Percentiles rank a stretch among this genome's conserved stretches.
These are phyloP conservation scores for Alternaria ventricosa DNA, from an alignment of 2,329 filamentous ascomycete species.

Conservation along the genomic window DNA sequence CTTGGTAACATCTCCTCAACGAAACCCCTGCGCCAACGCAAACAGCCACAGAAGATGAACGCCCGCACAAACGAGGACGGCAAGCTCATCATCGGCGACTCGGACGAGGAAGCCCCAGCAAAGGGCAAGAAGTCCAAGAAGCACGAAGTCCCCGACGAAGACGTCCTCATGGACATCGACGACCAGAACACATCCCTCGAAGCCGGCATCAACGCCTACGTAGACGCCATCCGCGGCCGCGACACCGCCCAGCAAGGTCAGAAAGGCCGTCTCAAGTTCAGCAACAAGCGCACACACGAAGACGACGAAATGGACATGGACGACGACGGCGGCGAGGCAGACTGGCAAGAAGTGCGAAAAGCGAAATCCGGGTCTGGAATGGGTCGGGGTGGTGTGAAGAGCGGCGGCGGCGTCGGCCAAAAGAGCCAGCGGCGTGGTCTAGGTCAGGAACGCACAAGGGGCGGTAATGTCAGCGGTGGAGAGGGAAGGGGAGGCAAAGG, in stretches of 20 bases:
- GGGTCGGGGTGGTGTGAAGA: constrained; percentile 34
- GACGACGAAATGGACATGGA: constrained; percentile 57
- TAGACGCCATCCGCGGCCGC: constrained; percentile 65
- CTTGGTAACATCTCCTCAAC: constrained; percentile 93
- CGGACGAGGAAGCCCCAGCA: constrained; percentile 43
- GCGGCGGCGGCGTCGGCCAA: constrained; percentile 19
- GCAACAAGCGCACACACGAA: constrained; percentile 55
- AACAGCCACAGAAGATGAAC: constrained; percentile 53
- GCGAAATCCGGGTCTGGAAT: constrained; percentile 44
- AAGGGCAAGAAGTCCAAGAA: constrained; percentile 45
- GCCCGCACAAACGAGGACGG: constrained; percentile 71
- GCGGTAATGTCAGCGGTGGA: constrained; percentile 27
- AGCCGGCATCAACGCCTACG: constrained; percentile 65
- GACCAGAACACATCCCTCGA: constrained; percentile 55
- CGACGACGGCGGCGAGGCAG: constrained; percentile 47
- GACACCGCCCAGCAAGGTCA: constrained; percentile 65
- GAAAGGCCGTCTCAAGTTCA: constrained; percentile 67
- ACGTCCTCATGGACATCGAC: constrained; percentile 66
- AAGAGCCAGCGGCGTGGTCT: constrained; percentile 44
- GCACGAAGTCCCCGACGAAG: constrained; percentile 45
- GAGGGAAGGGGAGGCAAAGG: constrained; percentile 24
- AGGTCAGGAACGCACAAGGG: constrained; percentile 46
- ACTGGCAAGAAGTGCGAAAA: constrained; percentile 42
- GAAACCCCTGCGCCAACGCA: constrained; percentile 72
- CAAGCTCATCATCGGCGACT: constrained; percentile 75